Evolutionary conservation across 2,329 filamentous ascomycete genomes (phyloP), one percentile per base, ranked within the genome.

Genomic region (Hawksworthiomyces lignivorus): DNA sequence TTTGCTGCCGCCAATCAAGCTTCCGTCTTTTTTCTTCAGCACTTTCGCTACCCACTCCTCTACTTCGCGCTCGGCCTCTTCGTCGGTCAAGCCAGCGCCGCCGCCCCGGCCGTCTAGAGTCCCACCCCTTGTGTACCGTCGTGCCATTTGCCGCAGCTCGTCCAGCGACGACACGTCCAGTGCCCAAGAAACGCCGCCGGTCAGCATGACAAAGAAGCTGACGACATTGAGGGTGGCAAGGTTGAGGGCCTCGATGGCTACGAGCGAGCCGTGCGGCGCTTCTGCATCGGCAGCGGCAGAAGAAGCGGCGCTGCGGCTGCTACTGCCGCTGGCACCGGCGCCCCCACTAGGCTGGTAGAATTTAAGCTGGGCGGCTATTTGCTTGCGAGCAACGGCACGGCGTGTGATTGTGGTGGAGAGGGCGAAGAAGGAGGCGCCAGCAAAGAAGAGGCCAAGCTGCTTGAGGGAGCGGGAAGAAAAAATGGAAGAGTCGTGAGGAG

Each of bases 161-260:
- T 77, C 75, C 30, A 87, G 40, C 34, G 69, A 72, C 56, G 79
- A 79, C 27, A 97, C 75, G 58, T 96, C 84, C 46, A 92, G 77
- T 1, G 77, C 80, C 72, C 83, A 94, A 48, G 86, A 69, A 10
- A 81, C 61, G 0, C 83, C 87, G 4, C 90, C 92, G 0, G 77
- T 72, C 8, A 74, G 63, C 72, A 94, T 78, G 59, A 95, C 78
- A 1, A 73, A 81, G 37, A 92, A 75, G 52, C 81, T 84, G 24
- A 80, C 56, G 11, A 92, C 86, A 54, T 95, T 95, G 52, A 96
- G 72, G 0, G 89, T 95, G 0, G 90, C 92, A 27, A 96, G 68
- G 36, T 82, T 84, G 18, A 98, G 68, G 0, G 90, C 90, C 62
- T 94, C 84, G 26, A 84, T 64, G 1, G 90, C 90, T 49, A 96